Percentiles rank a stretch among this genome's conserved stretches.
These are phyloP conservation scores for Curvularia lunata DNA, from an alignment of 2,329 filamentous ascomycete species.

Conservation along the genomic window DNA sequence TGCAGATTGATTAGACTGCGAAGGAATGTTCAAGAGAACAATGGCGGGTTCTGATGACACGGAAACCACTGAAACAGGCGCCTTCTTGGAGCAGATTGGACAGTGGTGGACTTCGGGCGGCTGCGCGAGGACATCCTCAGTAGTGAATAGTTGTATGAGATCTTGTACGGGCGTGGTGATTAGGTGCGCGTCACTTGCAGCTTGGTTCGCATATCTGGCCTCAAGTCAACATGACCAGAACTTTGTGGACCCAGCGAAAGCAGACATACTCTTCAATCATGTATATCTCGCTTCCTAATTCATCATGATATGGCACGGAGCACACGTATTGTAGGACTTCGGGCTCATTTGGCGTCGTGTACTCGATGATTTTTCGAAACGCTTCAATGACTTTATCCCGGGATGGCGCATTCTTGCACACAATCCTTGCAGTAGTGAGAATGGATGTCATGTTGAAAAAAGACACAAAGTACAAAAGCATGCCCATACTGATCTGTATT, in stretches of 20 bases:
- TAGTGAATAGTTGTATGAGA: constrained; percentile 30
- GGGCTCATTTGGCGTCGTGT: constrained; percentile 28
- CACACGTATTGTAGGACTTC: constrained; percentile 34
- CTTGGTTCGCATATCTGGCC: constrained; percentile 27
- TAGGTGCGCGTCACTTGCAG: constrained; percentile 30
- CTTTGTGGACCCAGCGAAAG: too few species aligned
- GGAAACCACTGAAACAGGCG: background rate
- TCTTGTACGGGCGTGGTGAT: constrained; percentile 30
- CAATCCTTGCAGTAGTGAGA: constrained; percentile 29
- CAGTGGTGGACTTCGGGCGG: constrained; percentile 31
- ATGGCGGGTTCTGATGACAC: constrained; percentile 22
- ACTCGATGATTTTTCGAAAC: constrained; percentile 36
- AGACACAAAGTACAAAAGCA: background rate
- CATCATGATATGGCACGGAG: constrained; percentile 28
- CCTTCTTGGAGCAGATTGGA: constrained; percentile 13
- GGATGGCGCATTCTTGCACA: constrained; percentile 23
- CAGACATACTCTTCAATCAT: constrained; percentile 33
- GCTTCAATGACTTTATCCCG: constrained; percentile 24
- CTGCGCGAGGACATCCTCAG: constrained; percentile 26
- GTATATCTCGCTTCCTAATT: constrained; percentile 25
- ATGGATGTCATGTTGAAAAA: constrained; percentile 24
- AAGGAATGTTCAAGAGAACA: constrained; percentile 24
- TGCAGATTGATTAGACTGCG: constrained; percentile 10
- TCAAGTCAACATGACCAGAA: background rate
- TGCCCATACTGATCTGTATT: background rate